Evolutionary conservation across 129 eudicot species (phyloP).

Genomic region (Centaurea solstitialis): DNA sequence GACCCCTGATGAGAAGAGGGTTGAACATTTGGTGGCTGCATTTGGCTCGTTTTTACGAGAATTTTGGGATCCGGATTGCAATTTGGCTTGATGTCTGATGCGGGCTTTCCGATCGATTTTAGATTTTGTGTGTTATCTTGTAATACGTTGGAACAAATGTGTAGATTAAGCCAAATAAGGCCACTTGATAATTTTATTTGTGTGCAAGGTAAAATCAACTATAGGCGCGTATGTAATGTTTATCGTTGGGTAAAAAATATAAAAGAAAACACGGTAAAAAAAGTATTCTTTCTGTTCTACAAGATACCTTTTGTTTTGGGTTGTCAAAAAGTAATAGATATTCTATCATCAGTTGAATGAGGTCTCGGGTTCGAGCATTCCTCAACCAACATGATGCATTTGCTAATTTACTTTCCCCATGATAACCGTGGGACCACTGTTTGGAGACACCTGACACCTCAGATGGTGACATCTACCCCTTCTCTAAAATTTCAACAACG

Average conservation of each 20-base stretch:
- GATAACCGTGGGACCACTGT: background rate
- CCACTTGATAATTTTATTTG: background rate
- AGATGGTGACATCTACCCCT: background rate
- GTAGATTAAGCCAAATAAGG: background rate
- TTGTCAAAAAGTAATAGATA: too few species aligned
- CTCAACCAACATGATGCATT: background rate
- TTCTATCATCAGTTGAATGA: background rate
- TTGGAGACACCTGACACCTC: background rate
- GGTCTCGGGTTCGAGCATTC: background rate
- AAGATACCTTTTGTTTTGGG: too few species aligned
- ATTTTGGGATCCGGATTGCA: background rate
- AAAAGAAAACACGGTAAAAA: too few species aligned
- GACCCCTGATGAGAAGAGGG: background rate
- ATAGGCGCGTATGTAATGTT: background rate
- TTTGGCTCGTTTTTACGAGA: background rate
- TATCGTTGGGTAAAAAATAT: too few species aligned
- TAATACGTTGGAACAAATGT: background rate
- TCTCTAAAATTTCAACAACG: background rate
- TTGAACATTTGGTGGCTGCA: conserved; percentile 2
- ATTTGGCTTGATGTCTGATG: background rate
- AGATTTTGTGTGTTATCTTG: background rate
- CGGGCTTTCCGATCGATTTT: background rate
- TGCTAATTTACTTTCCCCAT: background rate
- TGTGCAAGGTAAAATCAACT: background rate
- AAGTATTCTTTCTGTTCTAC: too few species aligned